These are phyloP conservation scores for Geum urbanum DNA, from an alignment of 306 rosid genomes.

Conservation along the genomic window DNA sequence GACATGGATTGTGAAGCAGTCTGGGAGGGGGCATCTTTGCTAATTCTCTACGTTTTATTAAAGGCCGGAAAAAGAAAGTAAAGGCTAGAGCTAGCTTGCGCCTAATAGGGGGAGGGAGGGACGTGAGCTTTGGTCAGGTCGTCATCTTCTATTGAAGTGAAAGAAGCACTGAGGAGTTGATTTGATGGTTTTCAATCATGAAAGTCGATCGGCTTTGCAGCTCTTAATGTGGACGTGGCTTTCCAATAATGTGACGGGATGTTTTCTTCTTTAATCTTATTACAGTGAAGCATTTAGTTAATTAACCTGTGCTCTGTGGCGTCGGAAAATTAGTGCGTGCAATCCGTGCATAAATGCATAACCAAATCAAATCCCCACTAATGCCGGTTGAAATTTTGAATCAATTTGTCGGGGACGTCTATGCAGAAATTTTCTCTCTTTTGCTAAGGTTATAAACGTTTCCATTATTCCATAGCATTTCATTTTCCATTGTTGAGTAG, in stretches of 20 bases:
- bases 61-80: neutral
- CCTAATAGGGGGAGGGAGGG: neutral
- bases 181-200: neutral
- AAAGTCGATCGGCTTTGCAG: constrained; percentile 4
- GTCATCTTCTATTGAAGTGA: neutral
- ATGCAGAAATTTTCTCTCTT: too few relatives aligned
- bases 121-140: constrained; percentile 6
- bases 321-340: too few relatives aligned
- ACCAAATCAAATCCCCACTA: too few relatives aligned
- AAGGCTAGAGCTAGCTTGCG: neutral
- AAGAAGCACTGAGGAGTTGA: neutral
- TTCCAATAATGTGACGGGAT: neutral
- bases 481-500: too few relatives aligned
- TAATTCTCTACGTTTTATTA: neutral
- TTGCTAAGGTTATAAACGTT: too few relatives aligned
- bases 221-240: neutral
- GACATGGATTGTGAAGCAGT: neutral
- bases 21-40: neutral
- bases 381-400: too few relatives aligned
- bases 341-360: too few relatives aligned
- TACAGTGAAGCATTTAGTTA: neutral
- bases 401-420: too few relatives aligned
- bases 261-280: neutral
- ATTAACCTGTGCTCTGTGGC: too few relatives aligned
- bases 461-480: too few relatives aligned